These are phyloP conservation scores for Jacaranda mimosifolia DNA, from an alignment of 257 asterid species.

Conservation along the genomic window DNA sequence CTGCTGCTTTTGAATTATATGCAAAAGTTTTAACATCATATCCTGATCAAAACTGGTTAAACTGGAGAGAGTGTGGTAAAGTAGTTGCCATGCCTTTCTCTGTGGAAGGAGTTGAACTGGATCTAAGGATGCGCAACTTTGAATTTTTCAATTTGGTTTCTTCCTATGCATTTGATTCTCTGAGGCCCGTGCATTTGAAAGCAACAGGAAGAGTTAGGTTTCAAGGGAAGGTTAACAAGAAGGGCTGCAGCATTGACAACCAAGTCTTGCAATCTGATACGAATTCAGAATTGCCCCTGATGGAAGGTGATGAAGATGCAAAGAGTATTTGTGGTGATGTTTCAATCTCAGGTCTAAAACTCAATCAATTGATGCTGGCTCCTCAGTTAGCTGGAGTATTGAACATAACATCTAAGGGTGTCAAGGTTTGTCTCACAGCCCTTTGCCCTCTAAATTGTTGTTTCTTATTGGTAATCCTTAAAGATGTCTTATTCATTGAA, in stretches of 20 bases:
- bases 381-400: slow-evolving; percentile 95
- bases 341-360: slow-evolving; percentile 88
- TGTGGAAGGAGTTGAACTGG: slow-evolving; percentile 95
- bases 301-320: slow-evolving; percentile 49
- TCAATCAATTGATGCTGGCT: slow-evolving; percentile 97
- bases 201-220: slow-evolving; percentile 97
- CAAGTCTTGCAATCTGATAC: slow-evolving; percentile 46
- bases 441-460: slow-evolving; percentile 32
- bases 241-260: slow-evolving; percentile 39
- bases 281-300: slow-evolving; percentile 38
- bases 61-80: slow-evolving; percentile 63
- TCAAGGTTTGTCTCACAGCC: slow-evolving; percentile 68
- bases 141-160: slow-evolving; percentile 91
- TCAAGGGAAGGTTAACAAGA: slow-evolving; percentile 86
- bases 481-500: slow-evolving; percentile 31
- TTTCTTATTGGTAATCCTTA: slow-evolving; percentile 30
- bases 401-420: slow-evolving; percentile 73
- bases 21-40: slow-evolving; percentile 82
- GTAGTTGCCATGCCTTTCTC: slow-evolving; percentile 68
- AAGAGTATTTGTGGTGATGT: slow-evolving; percentile 87
- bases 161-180: slow-evolving; percentile 89
- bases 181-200: slow-evolving; percentile 90
- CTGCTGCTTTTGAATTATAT: slow-evolving; percentile 91
- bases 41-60: slow-evolving; percentile 62
- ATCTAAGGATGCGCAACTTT: slow-evolving; percentile 88